These are phyloP conservation scores for Syncephalastrum contaminatum DNA, from an alignment of 371 early-diverging fungal genomes.

Conservation along the genomic window DNA sequence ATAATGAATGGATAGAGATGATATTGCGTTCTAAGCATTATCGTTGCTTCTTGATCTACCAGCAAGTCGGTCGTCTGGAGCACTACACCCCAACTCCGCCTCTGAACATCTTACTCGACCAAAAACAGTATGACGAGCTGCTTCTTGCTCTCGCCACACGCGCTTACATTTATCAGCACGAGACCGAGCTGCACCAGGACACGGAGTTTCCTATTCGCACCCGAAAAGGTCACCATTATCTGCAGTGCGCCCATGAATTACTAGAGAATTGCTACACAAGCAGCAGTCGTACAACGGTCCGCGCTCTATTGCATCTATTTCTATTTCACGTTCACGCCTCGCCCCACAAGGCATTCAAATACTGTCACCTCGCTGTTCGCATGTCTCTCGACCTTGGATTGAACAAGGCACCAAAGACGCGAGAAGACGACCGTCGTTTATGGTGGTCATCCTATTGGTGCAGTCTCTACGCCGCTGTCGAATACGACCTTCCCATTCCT, in stretches of 20 bases:
- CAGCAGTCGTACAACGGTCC: conserved; percentile 19
- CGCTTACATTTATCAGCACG: conserved; percentile 21
- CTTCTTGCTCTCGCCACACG: conserved; percentile 18
- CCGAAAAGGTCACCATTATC: conserved; percentile 12
- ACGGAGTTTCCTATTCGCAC: conserved; percentile 9
- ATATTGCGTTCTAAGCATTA: conserved; percentile 11
- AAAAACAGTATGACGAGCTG: conserved; percentile 6
- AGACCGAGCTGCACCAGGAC: conserved; percentile 17
- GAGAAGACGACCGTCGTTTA: conserved; percentile 17
- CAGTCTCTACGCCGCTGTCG: conserved; percentile 12
- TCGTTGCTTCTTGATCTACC: conserved; percentile 20
- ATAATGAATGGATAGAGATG: conserved; percentile 16
- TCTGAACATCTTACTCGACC: not conserved
- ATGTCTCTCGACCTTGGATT: conserved; percentile 21
- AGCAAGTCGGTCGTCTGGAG: conserved; percentile 10
- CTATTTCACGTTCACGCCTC: conserved; percentile 9
- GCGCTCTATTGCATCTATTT: conserved; percentile 20
- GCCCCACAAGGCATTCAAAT: conserved; percentile 11
- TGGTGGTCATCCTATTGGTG: conserved; percentile 32
- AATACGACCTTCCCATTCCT: conserved; percentile 14
- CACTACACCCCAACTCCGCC: not conserved
- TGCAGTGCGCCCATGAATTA: conserved; percentile 16
- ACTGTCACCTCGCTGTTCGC: conserved; percentile 19
- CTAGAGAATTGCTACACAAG: conserved; percentile 16
- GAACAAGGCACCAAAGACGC: not conserved